Conservation (phyloP, 306 rosid species). For the Inga oerstediana region DNA sequence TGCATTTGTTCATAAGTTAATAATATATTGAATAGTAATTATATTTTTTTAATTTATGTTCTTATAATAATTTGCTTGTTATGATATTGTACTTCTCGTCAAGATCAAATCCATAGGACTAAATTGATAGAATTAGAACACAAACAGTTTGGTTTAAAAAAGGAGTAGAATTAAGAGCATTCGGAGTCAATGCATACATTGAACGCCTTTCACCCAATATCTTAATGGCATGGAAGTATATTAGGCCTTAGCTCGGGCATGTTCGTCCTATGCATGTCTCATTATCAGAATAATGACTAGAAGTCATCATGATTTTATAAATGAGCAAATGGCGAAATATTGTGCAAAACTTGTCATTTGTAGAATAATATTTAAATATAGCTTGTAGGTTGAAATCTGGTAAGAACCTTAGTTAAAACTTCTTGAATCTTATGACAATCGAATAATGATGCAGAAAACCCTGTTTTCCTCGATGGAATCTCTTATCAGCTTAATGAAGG, state of each 20-base stretch:
- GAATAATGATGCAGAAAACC: constrained; percentile 59
- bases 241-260: not conserved
- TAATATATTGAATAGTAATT: not conserved
- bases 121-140: not conserved
- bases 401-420: not conserved
- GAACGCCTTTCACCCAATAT: not conserved
- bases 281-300: not conserved
- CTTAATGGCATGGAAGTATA: not conserved
- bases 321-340: not conserved
- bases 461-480: constrained; percentile 88
- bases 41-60: not conserved
- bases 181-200: not conserved
- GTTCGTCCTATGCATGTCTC: not conserved
- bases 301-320: not conserved
- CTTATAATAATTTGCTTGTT: not conserved
- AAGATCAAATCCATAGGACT: not conserved
- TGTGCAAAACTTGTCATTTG: not conserved
- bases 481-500: constrained; percentile 80
- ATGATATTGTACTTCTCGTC: not conserved
- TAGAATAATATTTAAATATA: not conserved
- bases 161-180: not conserved
- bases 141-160: not conserved
- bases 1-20: not conserved
- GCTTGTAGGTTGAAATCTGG: constrained; percentile 14
- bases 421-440: constrained; percentile 18